Evolutionary conservation across 108 stramenopile species (phyloP), one percentile per base, ranked within the genome.

Genomic region (Cyclotella sp.): DNA sequence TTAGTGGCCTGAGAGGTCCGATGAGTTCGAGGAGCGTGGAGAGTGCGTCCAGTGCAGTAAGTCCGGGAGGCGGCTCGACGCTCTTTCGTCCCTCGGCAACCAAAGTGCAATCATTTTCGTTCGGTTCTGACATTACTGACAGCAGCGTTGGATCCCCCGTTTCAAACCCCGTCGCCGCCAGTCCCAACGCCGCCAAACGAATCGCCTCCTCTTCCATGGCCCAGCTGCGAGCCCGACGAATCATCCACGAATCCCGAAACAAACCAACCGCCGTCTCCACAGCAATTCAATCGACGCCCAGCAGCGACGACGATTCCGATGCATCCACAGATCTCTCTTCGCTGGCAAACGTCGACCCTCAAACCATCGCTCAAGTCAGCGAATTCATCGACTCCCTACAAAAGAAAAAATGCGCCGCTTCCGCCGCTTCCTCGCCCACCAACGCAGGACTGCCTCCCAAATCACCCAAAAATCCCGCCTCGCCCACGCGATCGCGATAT

Each of bases 341-440:
- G 3, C 18, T 43, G 4, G 5, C 7, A 3, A 68, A 70, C 42
- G 71, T 72, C 27, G 71, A 72, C 47, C 46, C 60, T 0, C 2
- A 52, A 7, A 72, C 71, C 12, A 41, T 72, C 21, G 46, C 58
- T 41, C 44, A 72, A 46, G 60, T 72, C 9, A 57, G 71, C 29
- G 0, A 61, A 0, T 72, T 72, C 29, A 72, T 72, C 47, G 71
- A 72, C 42, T 72, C 60, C 4, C 30, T 72, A 24, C 71, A 61
- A 10, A 60, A 57, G 21, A 70, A 70, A 41, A 53, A 53, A 44
- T 0, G n/a, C 18, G 28, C 21, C 18, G 16, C 52, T 10, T 16
- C 44, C 21, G 5, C 45, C 3, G 13, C 22, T 29, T 26, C 22
- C 13, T 26, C 62, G 15, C n/a, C 40, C 30, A 41, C 26, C 15